Conservation (phyloP, 2,329 filamentous ascomycete genomes). For the Fusarium sp. region DNA sequence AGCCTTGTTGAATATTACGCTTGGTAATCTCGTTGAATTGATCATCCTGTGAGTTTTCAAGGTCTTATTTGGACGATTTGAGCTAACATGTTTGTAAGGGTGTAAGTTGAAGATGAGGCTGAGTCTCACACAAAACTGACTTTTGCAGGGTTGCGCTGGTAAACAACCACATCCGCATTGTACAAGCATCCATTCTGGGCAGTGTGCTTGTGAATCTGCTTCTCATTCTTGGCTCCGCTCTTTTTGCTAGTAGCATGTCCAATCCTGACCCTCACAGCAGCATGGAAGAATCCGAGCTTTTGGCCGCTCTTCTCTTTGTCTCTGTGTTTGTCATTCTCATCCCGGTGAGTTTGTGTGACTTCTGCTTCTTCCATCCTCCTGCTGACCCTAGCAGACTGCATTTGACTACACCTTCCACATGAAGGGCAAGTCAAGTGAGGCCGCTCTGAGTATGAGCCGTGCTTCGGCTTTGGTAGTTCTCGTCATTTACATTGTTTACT, state of each 20-base stretch:
- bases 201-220: conserved; percentile 83
- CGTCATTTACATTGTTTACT: conserved; percentile 78
- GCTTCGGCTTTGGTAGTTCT: conserved; percentile 82
- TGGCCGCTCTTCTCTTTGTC: conserved; percentile 55
- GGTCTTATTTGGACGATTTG: neutral
- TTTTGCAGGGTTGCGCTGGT: conserved; percentile 61
- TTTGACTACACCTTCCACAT: conserved; percentile 68
- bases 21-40: conserved; percentile 73
- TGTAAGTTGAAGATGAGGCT: conserved; percentile 49
- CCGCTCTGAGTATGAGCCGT: conserved; percentile 79
- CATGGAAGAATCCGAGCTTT: conserved; percentile 52
- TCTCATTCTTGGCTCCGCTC: conserved; percentile 81
- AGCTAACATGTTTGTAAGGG: conserved; percentile 52
- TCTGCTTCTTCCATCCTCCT: accelerated
- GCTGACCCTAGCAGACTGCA: conserved; percentile 53
- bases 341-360: conserved; percentile 47
- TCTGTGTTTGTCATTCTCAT: conserved; percentile 57
- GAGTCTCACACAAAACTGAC: conserved; percentile 28
- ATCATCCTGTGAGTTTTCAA: conserved; percentile 65
- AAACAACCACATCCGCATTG: conserved; percentile 77
- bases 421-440: conserved; percentile 65
- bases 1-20: conserved; percentile 71
- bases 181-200: conserved; percentile 81
- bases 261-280: conserved; percentile 71
- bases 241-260: conserved; percentile 76